Evolutionary conservation across 2,329 filamentous ascomycete species (phyloP).

Genomic region (Alternaria novae-zelandiae): DNA sequence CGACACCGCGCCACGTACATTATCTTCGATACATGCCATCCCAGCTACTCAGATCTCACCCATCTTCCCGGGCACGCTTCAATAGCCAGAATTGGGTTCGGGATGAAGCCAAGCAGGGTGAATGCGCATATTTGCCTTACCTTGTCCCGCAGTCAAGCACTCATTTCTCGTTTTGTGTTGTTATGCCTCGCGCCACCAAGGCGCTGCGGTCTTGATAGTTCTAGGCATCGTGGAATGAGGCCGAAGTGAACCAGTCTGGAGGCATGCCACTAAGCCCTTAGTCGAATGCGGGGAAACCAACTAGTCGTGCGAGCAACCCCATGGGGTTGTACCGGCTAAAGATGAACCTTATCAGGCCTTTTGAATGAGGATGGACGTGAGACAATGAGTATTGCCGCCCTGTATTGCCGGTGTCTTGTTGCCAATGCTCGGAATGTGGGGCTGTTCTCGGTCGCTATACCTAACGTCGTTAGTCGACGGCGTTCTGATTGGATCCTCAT

Average conservation of each 20-base stretch:
- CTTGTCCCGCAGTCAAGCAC: conserved; percentile 11
- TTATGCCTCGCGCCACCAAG: conserved; percentile 2
- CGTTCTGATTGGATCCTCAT: not conserved
- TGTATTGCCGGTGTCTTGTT: not conserved
- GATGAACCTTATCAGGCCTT: not conserved
- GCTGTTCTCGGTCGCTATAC: not conserved
- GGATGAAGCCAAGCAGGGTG: conserved; percentile 14
- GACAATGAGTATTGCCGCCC: not conserved
- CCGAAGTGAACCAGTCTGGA: not conserved
- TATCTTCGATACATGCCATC: not conserved
- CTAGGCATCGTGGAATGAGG: not conserved
- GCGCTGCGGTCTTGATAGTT: not conserved
- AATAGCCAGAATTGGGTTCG: not conserved
- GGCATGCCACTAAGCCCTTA: conserved; percentile 1
- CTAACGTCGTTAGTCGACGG: not conserved
- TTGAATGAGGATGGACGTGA: not conserved
- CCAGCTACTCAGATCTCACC: not conserved
- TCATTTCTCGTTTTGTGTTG: not conserved
- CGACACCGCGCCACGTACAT: not conserved
- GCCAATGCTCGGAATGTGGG: not conserved
- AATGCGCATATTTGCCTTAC: conserved; percentile 10
- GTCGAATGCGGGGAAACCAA: conserved; percentile 4
- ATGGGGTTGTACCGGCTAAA: conserved; percentile 13
- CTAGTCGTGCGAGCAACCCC: not conserved
- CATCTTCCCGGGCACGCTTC: not conserved